Evolutionary conservation across 1,284 basidiomycete genomes (phyloP).

Genomic region (Cutaneotrichosporon arboriforme): DNA sequence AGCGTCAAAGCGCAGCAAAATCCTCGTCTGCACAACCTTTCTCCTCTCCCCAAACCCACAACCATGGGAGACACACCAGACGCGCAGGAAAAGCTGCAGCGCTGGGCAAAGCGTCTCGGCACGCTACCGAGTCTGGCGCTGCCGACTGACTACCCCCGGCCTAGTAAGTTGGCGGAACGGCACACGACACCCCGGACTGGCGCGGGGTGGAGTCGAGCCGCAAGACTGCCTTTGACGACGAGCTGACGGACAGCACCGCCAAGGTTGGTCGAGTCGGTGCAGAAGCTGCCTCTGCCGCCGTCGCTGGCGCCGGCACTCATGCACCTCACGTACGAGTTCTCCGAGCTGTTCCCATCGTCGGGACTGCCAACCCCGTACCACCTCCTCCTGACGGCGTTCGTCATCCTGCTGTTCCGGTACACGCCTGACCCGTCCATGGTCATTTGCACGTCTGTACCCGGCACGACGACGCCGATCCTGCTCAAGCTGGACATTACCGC

Average conservation of each 20-base stretch:
- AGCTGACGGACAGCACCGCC: conserved; percentile 52
- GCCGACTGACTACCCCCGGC: conserved; percentile 93
- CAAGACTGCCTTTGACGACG: not conserved
- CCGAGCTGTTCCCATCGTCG: conserved; percentile 43
- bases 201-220: no score
- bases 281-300: conserved; percentile 58
- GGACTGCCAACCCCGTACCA: conserved; percentile 77
- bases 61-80: not conserved
- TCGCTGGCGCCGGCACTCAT: conserved; percentile 44
- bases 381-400: conserved; percentile 83
- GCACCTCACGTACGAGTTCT: conserved; percentile 65
- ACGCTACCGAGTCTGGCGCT: conserved; percentile 80
- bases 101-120: conserved; percentile 50
- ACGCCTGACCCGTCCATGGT: conserved; percentile 94
- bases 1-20: not conserved
- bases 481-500: conserved; percentile 81
- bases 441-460: conserved; percentile 77
- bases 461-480: conserved; percentile 73
- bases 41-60: not conserved
- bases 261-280: conserved; percentile 72
- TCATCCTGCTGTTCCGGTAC: conserved; percentile 86
- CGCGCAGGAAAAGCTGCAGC: conserved; percentile 29
- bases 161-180: conserved; percentile 45
- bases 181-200: not conserved
- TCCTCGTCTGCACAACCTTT: not conserved